Evolutionary conservation across 345 rosid genomes (phyloP).

Genomic region (Jatropha curcas): DNA sequence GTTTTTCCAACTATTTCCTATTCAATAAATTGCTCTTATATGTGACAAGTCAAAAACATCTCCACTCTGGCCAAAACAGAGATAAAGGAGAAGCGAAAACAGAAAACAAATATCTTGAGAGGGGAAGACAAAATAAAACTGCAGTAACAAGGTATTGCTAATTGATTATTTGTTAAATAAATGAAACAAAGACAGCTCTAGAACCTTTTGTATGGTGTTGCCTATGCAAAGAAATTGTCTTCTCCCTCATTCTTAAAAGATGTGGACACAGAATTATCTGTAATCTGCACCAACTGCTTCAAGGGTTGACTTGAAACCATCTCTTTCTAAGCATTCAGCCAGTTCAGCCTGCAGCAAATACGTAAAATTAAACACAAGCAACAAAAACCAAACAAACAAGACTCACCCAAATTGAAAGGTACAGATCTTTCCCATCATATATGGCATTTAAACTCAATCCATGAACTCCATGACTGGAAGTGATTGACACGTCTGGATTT

Average conservation of each 20-base stretch:
- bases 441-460: background rate
- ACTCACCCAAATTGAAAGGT: background rate
- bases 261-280: conserved; percentile 33
- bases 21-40: background rate
- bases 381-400: background rate
- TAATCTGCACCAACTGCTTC: conserved; percentile 95
- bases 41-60: background rate
- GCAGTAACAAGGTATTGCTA: background rate
- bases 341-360: conserved; percentile 63
- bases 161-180: background rate
- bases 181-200: background rate
- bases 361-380: background rate
- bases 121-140: conserved; percentile 2
- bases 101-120: background rate
- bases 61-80: background rate
- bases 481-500: too few relatives aligned
- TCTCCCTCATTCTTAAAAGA: background rate
- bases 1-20: background rate
- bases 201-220: background rate
- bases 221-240: background rate
- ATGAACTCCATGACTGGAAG: background rate
- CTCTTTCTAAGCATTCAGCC: conserved; percentile 79
- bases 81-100: background rate
- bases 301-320: conserved; percentile 75
- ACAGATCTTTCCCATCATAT: background rate